Percentiles rank a stretch among this genome's conserved stretches.
Evolutionary conservation across 805 yeast genomes (phyloP).

Genomic region (Candida ovalis): DNA sequence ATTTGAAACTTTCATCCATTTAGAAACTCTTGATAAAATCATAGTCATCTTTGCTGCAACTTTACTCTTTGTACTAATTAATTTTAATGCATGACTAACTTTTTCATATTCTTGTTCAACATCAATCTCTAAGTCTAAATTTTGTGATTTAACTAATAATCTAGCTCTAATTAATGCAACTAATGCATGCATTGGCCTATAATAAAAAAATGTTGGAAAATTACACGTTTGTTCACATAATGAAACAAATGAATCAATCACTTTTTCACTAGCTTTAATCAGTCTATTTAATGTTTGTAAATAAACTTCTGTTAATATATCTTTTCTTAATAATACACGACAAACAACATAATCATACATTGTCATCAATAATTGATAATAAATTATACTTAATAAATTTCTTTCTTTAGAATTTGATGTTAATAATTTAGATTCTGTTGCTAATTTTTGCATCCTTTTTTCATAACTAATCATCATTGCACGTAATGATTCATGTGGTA

Average conservation of each 20-base stretch:
- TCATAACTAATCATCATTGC: slow-evolving; percentile 38
- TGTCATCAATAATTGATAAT: slow-evolving; percentile 47
- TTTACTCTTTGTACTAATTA: slow-evolving; percentile 23
- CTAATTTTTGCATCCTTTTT: slow-evolving; percentile 35
- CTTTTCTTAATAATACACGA: slow-evolving; percentile 31
- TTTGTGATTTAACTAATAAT: slow-evolving; percentile 40
- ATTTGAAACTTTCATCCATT: slow-evolving; percentile 37
- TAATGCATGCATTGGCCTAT: slow-evolving; percentile 50
- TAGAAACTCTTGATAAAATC: slow-evolving; percentile 33
- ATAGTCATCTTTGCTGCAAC: slow-evolving; percentile 34
- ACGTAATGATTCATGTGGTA: slow-evolving; percentile 24
- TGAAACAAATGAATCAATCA: slow-evolving; percentile 41
- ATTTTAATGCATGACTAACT: slow-evolving; percentile 23
- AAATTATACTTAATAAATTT: slow-evolving; percentile 40
- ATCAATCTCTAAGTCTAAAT: slow-evolving; percentile 31
- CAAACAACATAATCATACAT: slow-evolving; percentile 52
- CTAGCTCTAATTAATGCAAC: slow-evolving; percentile 45
- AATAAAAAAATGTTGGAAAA: slow-evolving; percentile 50
- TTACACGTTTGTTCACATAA: slow-evolving; percentile 36
- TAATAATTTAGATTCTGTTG: slow-evolving; percentile 39
- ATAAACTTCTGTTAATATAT: slow-evolving; percentile 31
- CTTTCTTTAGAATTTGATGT: slow-evolving; percentile 33
- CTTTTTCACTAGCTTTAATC: slow-evolving; percentile 42
- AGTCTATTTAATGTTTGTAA: slow-evolving; percentile 38
- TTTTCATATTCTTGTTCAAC: slow-evolving; percentile 31